Conservation (phyloP, 371 early-diverging fungal species). For the Rhizopus delemar region DNA sequence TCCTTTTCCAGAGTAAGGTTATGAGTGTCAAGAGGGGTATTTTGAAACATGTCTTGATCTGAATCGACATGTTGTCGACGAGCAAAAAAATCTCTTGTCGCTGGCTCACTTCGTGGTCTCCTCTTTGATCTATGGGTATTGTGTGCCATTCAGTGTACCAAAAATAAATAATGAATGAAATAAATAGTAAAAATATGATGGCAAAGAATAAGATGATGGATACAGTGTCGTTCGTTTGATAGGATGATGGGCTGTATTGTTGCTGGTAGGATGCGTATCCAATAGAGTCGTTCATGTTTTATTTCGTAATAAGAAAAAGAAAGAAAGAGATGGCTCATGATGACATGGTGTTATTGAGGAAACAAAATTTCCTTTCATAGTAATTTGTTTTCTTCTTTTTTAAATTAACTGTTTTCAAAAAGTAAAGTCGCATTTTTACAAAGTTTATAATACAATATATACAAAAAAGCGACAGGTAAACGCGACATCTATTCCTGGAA, state of each 20-base stretch:
- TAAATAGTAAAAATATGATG: slow-evolving; percentile 29
- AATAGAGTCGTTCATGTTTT: neutral
- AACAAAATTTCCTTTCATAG: too few relatives aligned
- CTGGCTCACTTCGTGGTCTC: slow-evolving; percentile 35
- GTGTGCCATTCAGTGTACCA: slow-evolving; percentile 49
- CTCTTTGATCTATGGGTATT: slow-evolving; percentile 37
- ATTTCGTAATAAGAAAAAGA: neutral
- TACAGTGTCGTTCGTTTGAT: slow-evolving; percentile 29
- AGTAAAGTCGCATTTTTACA: too few relatives aligned
- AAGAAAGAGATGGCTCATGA: neutral
- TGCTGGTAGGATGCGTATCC: slow-evolving; percentile 46
- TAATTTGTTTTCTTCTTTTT: too few relatives aligned
- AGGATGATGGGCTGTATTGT: slow-evolving; percentile 20
- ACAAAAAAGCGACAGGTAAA: too few relatives aligned
- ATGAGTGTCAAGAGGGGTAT: slow-evolving; percentile 35
- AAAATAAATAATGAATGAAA: slow-evolving; percentile 42
- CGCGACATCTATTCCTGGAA: too few relatives aligned
- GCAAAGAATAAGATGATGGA: slow-evolving; percentile 45
- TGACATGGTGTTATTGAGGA: too few relatives aligned
- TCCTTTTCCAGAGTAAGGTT: slow-evolving; percentile 19
- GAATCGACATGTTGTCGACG: slow-evolving; percentile 38
- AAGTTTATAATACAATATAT: too few relatives aligned
- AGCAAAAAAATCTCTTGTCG: slow-evolving; percentile 44
- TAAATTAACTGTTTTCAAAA: too few relatives aligned
- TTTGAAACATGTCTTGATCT: slow-evolving; percentile 32